These are phyloP conservation scores for Rhizophora apiculata DNA, from an alignment of 345 rosid genomes.

Conservation along the genomic window DNA sequence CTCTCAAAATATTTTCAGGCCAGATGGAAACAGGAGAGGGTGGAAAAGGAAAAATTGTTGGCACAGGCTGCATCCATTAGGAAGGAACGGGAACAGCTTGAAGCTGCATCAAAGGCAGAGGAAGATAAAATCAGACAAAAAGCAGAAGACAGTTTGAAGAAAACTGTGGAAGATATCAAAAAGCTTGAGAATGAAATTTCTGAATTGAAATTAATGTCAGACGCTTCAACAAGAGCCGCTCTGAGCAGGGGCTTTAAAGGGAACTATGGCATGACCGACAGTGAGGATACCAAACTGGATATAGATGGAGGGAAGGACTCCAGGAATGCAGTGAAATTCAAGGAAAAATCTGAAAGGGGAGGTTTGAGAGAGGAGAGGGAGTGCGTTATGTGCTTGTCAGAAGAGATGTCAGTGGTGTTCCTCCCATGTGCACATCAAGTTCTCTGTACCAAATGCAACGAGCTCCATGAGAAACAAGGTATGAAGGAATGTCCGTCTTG, in stretches of 20 bases:
- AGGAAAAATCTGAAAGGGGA: neutral
- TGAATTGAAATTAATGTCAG: constrained; percentile 33
- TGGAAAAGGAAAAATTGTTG: constrained; percentile 16
- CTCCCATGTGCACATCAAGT: constrained; percentile 69
- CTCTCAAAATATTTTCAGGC: constrained; percentile 22
- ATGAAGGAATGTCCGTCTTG: constrained; percentile 63
- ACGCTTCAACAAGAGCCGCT: constrained; percentile 43
- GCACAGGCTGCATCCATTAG: constrained; percentile 25
- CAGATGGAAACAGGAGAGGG: constrained; percentile 22
- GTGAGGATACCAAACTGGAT: neutral
- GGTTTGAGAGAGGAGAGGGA: constrained; percentile 28
- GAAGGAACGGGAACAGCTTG: constrained; percentile 37
- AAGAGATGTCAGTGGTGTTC: constrained; percentile 52
- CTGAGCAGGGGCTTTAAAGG: constrained; percentile 37
- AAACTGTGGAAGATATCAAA: constrained; percentile 30
- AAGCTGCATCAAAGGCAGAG: constrained; percentile 39
- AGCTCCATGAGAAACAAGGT: constrained; percentile 46
- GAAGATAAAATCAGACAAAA: constrained; percentile 36
- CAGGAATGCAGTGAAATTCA: neutral
- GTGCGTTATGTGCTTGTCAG: constrained; percentile 57
- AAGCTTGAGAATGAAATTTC: constrained; percentile 35
- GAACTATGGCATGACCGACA: constrained; percentile 7
- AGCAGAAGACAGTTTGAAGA: constrained; percentile 35
- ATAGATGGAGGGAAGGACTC: neutral
- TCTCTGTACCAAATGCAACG: constrained; percentile 45